phyloP scores from a whole-genome alignment of 805 yeast species.

The Candida andamanensis region DNA sequence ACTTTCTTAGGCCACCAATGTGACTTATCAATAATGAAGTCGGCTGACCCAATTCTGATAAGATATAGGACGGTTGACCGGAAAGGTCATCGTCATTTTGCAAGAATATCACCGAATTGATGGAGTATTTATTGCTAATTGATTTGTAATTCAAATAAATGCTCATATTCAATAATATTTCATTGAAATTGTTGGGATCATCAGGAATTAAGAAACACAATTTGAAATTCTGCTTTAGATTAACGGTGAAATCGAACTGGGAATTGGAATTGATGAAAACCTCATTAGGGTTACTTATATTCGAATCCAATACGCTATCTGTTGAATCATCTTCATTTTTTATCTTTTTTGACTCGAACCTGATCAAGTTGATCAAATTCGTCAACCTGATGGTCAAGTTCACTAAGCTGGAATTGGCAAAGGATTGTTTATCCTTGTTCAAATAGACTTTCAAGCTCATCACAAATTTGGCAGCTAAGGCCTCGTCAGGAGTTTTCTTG shows the following conservation, averaged over 20 bases:
- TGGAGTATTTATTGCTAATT: constrained; percentile 1
- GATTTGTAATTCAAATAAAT: constrained; percentile 19
- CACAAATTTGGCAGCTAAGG: constrained; percentile 19
- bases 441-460: constrained; percentile 26
- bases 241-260: constrained; percentile 27
- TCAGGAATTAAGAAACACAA: constrained; percentile 28
- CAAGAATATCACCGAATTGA: constrained; percentile 21
- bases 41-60: constrained; percentile 22
- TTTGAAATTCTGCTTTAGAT: constrained; percentile 34
- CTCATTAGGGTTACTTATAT: not conserved
- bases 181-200: constrained; percentile 29
- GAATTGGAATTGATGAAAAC: constrained; percentile 1
- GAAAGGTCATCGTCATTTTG: constrained; percentile 13
- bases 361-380: constrained; percentile 15
- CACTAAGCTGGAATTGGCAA: constrained; percentile 55
- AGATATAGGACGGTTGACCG: constrained; percentile 25
- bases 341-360: constrained; percentile 13
- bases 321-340: not conserved
- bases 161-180: constrained; percentile 29
- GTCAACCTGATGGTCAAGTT: constrained; percentile 59
- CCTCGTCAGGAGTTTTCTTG: constrained; percentile 36
- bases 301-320: not conserved
- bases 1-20: constrained; percentile 39
- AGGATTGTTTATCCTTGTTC: constrained; percentile 46
- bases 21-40: constrained; percentile 29